Base-by-base conservation (phyloP, 2,329 filamentous ascomycete genomes). In the Dactylellina drechsleri region DNA sequence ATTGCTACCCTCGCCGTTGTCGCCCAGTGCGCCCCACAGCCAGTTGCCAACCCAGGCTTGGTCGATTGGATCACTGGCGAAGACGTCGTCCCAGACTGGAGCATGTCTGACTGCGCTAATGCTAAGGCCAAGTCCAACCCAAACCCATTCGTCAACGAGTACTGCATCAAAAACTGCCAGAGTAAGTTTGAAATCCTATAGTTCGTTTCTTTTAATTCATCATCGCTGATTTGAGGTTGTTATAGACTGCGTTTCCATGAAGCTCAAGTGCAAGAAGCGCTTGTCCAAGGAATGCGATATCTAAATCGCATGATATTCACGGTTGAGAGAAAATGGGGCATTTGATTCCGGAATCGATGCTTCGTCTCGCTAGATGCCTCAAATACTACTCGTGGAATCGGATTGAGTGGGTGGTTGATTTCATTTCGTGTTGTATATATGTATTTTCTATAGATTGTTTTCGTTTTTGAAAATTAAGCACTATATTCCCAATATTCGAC, bases 111-210 rank as follows among this genome's bases (percentile, higher is more conserved):
- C 8, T 66, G 61, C 23, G 23, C 18, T 10, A 57, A 50, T 15
- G 61, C 61, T n/a, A 23, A 36, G 7, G 16, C 6, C 26, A 45
- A 31, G 31, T 56, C 13, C 12, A 40, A 56, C 49, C 60, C 60
- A 15, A 66, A 66, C 20, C 41, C 41, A 20, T 20, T 66, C 36
- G 49, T 36, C 52, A 66, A 66, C 43, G 52, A 56, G 2, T 66
- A 40, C 28, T 66, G 61, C 50, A 56, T 66, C 23, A 57, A 66
- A 36, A 66, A 66, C 61, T 66, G 61, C 61, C 12, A 56, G 41
- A 66, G 61, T 66, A 66, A 56, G 61, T 49, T 20, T 36, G 23
- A 56, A 16, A 43, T 41, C 20, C 20, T 16, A 20, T 16, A 20
- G 20, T 10, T 7, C 40, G 7, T 43, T 54, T 16, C 12, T 54